These are phyloP conservation scores for Arthroderma uncinatum DNA, from an alignment of 2,329 filamentous ascomycete genomes.

Conservation along the genomic window DNA sequence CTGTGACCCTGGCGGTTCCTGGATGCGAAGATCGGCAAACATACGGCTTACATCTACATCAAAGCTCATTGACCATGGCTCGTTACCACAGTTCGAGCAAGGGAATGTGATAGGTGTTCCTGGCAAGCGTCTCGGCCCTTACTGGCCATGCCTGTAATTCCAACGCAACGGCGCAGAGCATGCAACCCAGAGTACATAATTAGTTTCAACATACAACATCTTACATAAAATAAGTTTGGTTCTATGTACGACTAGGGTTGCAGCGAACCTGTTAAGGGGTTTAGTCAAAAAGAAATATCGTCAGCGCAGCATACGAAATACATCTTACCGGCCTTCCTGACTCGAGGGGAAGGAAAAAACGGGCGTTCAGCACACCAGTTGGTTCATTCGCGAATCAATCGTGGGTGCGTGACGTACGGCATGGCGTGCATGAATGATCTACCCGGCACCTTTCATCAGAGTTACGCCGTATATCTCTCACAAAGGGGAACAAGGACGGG, in stretches of 20 bases:
- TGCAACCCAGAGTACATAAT: background rate
- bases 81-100: background rate
- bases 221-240: slow-evolving; percentile 2
- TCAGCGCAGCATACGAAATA: background rate
- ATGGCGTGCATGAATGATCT: background rate
- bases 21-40: background rate
- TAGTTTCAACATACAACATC: background rate
- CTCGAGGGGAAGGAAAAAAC: background rate
- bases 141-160: background rate
- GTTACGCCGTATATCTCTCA: background rate
- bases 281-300: background rate
- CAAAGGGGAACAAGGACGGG: background rate
- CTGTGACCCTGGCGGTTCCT: background rate
- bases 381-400: background rate
- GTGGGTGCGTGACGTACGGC: background rate
- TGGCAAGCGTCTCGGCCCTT: background rate
- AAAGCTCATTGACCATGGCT: background rate
- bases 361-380: background rate
- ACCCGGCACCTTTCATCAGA: background rate
- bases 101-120: background rate
- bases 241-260: background rate
- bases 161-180: background rate
- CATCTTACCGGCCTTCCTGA: background rate
- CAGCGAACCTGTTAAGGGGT: background rate
- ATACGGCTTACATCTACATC: background rate